Evolutionary conservation across 352 stramenopile genomes (phyloP).

Genomic region (Phytophthora macrochlamydospora): DNA sequence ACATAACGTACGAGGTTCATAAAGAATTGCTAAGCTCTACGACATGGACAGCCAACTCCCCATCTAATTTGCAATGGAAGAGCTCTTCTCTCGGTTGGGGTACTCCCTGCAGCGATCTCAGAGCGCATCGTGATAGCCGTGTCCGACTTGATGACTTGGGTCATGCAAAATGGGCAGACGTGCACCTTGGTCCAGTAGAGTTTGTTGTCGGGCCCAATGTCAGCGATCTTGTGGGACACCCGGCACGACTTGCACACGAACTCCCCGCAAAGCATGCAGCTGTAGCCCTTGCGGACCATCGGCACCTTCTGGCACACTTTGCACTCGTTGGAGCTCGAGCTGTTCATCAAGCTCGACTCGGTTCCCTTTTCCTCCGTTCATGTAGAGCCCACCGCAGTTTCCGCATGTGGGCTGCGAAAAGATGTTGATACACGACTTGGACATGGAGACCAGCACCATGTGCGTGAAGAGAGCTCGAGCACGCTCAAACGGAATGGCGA

Average conservation of each 20-base stretch:
- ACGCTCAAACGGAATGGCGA: slow-evolving; percentile 31
- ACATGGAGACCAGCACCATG: slow-evolving; percentile 34
- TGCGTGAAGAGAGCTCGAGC: slow-evolving; percentile 28
- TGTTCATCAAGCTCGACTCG: background rate
- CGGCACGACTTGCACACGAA: slow-evolving; percentile 34
- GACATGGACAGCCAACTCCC: background rate
- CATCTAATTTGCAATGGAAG: background rate
- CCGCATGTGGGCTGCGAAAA: slow-evolving; percentile 38
- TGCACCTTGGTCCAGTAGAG: slow-evolving; percentile 36
- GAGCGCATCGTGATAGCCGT: slow-evolving; percentile 30
- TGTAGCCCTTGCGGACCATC: slow-evolving; percentile 24
- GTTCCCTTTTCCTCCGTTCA: slow-evolving; percentile 19
- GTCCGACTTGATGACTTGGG: slow-evolving; percentile 38
- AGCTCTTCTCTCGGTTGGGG: slow-evolving; percentile 17
- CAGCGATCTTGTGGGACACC: slow-evolving; percentile 34
- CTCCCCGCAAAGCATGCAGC: slow-evolving; percentile 34
- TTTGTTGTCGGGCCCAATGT: slow-evolving; percentile 36
- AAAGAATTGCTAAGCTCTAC: background rate
- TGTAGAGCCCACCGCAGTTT: slow-evolving; percentile 37
- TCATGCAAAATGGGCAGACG: slow-evolving; percentile 40
- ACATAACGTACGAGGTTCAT: background rate
- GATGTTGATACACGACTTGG: slow-evolving; percentile 38
- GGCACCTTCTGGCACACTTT: slow-evolving; percentile 36
- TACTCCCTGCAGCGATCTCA: slow-evolving; percentile 40
- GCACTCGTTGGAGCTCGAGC: slow-evolving; percentile 20